phyloP scores from a whole-genome alignment of 2,329 filamentous ascomycete genomes.

The Thielaviopsis populi region DNA sequence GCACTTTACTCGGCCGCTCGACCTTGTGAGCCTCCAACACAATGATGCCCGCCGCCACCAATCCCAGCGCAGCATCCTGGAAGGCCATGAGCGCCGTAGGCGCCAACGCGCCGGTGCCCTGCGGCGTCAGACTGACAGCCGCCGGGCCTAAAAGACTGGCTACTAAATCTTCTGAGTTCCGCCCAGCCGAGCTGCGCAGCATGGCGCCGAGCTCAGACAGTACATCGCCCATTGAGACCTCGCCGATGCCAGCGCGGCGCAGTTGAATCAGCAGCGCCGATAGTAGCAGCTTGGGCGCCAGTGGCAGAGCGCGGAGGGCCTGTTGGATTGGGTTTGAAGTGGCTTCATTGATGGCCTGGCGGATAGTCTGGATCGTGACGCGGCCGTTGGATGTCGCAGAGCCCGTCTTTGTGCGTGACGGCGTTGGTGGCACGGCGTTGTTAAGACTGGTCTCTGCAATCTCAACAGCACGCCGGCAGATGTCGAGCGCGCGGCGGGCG shows the following conservation, averaged over 20 bases:
- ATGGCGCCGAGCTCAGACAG: conserved; percentile 48
- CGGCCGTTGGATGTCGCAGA: conserved; percentile 26
- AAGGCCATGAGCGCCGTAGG: conserved; percentile 23
- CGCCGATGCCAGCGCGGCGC: conserved; percentile 67
- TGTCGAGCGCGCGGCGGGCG: conserved; percentile 80
- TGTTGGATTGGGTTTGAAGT: conserved; percentile 86
- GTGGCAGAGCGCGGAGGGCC: conserved; percentile 66
- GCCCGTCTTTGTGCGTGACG: conserved; percentile 28
- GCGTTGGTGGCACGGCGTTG: conserved; percentile 24
- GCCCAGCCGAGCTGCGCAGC: conserved; percentile 14
- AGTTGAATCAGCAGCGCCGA: conserved; percentile 66
- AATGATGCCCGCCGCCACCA: conserved; percentile 77
- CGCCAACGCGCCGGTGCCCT: conserved; percentile 13
- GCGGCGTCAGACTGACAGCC: not conserved
- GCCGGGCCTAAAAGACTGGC: conserved; percentile 13
- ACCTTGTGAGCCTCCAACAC: conserved; percentile 67
- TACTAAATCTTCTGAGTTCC: conserved; percentile 14
- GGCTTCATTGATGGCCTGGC: conserved; percentile 86
- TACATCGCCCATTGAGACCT: conserved; percentile 79
- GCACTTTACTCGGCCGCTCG: conserved; percentile 74
- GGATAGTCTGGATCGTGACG: conserved; percentile 87
- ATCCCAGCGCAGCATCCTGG: conserved; percentile 55
- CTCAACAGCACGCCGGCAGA: conserved; percentile 88
- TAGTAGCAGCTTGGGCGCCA: conserved; percentile 72
- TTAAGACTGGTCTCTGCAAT: conserved; percentile 49